A percentile compares a stretch with the other conserved stretches of the same genome.
These are phyloP conservation scores for Austroboletus olivaceoglutinosus DNA, from an alignment of 1,284 basidiomycete species.

Conservation along the genomic window DNA sequence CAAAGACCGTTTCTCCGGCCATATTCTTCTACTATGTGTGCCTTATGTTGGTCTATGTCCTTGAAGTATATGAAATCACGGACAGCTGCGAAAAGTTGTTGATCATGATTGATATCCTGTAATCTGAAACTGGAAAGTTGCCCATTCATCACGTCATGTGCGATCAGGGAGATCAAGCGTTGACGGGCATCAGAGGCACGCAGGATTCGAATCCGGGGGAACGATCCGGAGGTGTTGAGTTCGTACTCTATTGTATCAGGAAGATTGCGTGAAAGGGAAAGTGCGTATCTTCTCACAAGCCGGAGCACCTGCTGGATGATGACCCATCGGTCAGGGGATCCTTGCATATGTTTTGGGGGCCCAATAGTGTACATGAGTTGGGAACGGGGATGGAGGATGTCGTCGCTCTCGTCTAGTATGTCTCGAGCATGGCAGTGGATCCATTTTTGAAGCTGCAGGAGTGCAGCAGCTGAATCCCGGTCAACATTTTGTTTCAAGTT, in stretches of 20 bases:
- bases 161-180: conserved; percentile 19
- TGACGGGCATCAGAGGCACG: conserved; percentile 12
- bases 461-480: too few species aligned
- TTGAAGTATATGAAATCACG: conserved; percentile 20
- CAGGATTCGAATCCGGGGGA: conserved; percentile 35
- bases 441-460: conserved; percentile 26
- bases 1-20: conserved; percentile 23
- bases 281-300: conserved; percentile 15
- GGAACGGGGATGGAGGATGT: conserved; percentile 38
- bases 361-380: conserved; percentile 47
- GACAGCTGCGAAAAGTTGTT: conserved; percentile 12
- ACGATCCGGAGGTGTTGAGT: conserved; percentile 16
- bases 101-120: conserved; percentile 2
- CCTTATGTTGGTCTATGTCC: neutral
- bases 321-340: conserved; percentile 46
- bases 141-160: conserved; percentile 28
- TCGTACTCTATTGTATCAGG: conserved; percentile 1
- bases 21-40: conserved; percentile 9
- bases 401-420: conserved; percentile 46
- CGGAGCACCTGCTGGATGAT: conserved; percentile 42
- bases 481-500: neutral
- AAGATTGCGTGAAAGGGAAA: neutral
- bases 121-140: conserved; percentile 17
- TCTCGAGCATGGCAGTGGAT: conserved; percentile 31
- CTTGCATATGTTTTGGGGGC: conserved; percentile 39